A percentile compares a stretch with the other conserved stretches of the same genome.
Conservation (phyloP, 202 grass and related monocot species). For the Bolboschoenoplectus hybrid region DNA sequence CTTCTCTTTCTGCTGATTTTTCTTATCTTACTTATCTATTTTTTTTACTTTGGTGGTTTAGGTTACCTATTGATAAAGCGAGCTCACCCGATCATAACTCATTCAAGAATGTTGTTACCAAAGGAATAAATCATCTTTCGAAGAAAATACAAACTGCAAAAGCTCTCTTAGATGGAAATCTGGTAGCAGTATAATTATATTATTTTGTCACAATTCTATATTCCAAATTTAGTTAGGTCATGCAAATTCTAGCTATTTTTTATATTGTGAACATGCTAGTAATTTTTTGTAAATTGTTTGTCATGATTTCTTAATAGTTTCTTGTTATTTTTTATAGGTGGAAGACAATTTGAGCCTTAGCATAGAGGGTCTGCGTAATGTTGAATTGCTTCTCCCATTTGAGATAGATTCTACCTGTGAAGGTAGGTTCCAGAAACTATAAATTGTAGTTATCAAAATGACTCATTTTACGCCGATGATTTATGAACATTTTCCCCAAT, state of each 20-base stretch:
- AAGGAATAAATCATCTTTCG: slow-evolving; percentile 64
- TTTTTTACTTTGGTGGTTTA: slow-evolving; percentile 40
- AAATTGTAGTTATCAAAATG: not conserved
- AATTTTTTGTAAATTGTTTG: not conserved
- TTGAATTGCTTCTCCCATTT: slow-evolving; percentile 87
- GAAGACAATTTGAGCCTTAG: slow-evolving; percentile 45
- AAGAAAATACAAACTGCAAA: slow-evolving; percentile 74
- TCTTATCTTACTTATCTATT: slow-evolving; percentile 31
- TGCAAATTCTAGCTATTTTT: not conserved
- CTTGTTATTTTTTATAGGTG: slow-evolving; percentile 53
- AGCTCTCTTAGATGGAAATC: slow-evolving; percentile 66
- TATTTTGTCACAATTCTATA: slow-evolving; percentile 19
- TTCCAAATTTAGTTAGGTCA: not conserved
- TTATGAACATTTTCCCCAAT: slow-evolving; percentile 29
- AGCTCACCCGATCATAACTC: slow-evolving; percentile 30
- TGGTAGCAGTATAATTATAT: slow-evolving; percentile 48
- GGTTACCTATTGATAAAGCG: slow-evolving; percentile 56
- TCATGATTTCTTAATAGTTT: slow-evolving; percentile 6
- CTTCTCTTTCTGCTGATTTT: slow-evolving; percentile 2
- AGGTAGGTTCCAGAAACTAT: slow-evolving; percentile 52
- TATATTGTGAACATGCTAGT: not conserved
- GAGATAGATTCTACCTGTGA: slow-evolving; percentile 51
- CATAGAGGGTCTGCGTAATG: slow-evolving; percentile 43
- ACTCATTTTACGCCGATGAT: not conserved
- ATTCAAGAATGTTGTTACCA: slow-evolving; percentile 61